phyloP scores from a whole-genome alignment of 352 stramenopile genomes.

The Halophytophthora batemanensis region DNA sequence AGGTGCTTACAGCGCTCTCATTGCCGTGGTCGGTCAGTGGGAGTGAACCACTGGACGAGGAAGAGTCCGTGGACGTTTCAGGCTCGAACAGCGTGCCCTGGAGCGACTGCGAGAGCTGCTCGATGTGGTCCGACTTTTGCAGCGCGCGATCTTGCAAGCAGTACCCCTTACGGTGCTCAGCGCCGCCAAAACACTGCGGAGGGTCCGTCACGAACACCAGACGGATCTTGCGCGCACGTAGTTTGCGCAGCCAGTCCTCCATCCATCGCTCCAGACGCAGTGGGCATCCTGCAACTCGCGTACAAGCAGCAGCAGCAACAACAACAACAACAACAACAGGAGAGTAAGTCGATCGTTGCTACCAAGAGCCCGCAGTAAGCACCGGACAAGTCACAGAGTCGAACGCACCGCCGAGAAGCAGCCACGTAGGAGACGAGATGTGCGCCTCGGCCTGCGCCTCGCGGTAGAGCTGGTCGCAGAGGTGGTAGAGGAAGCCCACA shows the following conservation, averaged over 20 bases:
- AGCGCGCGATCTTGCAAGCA: constrained; percentile 48
- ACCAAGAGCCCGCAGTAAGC: no score
- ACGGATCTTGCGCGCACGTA: constrained; percentile 38
- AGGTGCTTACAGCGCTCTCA: neutral
- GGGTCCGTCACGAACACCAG: constrained; percentile 76
- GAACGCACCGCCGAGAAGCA: constrained; percentile 50
- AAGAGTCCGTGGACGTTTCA: neutral
- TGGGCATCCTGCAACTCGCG: constrained; percentile 24
- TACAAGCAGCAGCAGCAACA: neutral
- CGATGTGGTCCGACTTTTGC: constrained; percentile 53
- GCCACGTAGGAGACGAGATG: constrained; percentile 40
- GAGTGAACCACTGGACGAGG: neutral
- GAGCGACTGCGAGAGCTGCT: constrained; percentile 32
- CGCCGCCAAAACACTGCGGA: constrained; percentile 69
- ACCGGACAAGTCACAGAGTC: no score
- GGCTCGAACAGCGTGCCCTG: constrained; percentile 13
- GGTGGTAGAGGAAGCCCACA: constrained; percentile 70
- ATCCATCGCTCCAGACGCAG: constrained; percentile 43
- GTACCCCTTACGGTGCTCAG: constrained; percentile 60
- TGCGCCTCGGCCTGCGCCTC: constrained; percentile 25
- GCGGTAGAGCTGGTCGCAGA: constrained; percentile 56
- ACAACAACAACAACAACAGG: no score
- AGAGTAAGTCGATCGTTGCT: neutral
- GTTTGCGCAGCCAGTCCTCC: constrained; percentile 39
- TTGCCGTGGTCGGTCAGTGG: constrained; percentile 8